Evolutionary conservation across 2,329 filamentous ascomycete species (phyloP), one percentile per base, ranked within the genome.

Genomic region (Graphiopsis chlorocephala): DNA sequence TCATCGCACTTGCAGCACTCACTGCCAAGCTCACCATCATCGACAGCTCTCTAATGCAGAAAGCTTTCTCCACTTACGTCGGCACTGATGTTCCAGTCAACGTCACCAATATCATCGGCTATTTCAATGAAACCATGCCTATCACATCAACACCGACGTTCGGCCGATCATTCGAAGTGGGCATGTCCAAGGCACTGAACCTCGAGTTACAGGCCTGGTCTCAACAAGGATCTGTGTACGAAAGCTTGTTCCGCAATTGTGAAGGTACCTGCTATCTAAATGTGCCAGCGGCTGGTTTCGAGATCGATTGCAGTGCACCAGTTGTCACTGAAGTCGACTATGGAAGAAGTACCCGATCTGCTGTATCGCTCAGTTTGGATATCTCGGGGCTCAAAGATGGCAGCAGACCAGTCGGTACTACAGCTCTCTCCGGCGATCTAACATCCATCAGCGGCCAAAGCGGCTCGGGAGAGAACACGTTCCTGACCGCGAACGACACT

Each of bases 1-100:
- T 71, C 42, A 71, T 72, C 26, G 71, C 70, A 6, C 62, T 73
- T 2, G 70, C 71, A 1, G 71, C 71, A 3, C 66, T 73, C 7
- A 65, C 66, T 3, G 63, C 70, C 5, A 72, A 73, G 42, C 63
- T 73, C 15, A 71, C 69, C 17, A 69, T 73, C 60, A 68, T 72
- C 29, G 71, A 73, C 28, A 65, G 68, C n/a, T 55, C 68, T 0
- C 66, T 72, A 1, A 63, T 73, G 14, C 71, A 73, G 35, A 65
- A 67, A 45, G 68, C 70, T 11, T 66, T 66, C 33, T 35, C 42
- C 5, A 70, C 67, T 26, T 62, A 58, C 33, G 42, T 66, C 4
- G 20, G 29, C 23, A 10, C 52, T 6, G 66, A 71, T 53, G 4
- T 7, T 6, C 38, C 57, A 1, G 20, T 61, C 7, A 28, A 59